These are phyloP conservation scores for Cytospora paraplurivora DNA, from an alignment of 2,329 filamentous ascomycete species.

Conservation along the genomic window DNA sequence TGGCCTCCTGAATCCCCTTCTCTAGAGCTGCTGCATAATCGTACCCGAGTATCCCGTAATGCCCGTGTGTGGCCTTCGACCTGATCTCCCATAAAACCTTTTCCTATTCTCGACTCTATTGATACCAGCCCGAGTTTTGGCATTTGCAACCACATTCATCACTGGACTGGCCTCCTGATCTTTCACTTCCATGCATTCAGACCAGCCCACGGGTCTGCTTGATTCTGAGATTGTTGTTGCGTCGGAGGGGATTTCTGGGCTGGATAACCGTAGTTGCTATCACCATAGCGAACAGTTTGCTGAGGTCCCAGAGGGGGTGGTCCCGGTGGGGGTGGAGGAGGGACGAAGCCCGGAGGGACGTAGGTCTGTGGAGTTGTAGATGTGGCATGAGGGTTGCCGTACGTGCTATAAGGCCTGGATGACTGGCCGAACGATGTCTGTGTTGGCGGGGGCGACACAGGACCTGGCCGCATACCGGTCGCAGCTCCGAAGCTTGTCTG, in stretches of 20 bases:
- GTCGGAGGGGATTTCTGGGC: constrained; percentile 52
- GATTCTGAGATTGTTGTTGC: constrained; percentile 36
- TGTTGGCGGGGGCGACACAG: constrained; percentile 59
- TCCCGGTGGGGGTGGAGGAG: constrained; percentile 64
- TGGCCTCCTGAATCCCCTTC: background rate
- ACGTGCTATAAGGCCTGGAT: constrained; percentile 51
- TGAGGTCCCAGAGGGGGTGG: constrained; percentile 64
- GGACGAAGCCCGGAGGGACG: constrained; percentile 60
- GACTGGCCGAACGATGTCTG: constrained; percentile 55
- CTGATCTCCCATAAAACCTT: background rate
- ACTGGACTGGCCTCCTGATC: background rate
- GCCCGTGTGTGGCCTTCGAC: background rate
- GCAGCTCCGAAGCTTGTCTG: constrained; percentile 41
- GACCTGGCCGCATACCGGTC: constrained; percentile 38
- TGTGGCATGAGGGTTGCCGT: constrained; percentile 45
- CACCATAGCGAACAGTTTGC: constrained; percentile 59
- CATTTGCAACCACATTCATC: background rate
- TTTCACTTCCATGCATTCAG: constrained; percentile 67
- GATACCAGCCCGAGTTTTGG: background rate
- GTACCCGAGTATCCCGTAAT: background rate
- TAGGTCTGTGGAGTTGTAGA: constrained; percentile 36
- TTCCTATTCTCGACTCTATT: background rate
- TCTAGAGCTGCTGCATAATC: background rate
- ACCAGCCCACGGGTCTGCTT: constrained; percentile 68
- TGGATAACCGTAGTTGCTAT: constrained; percentile 47